phyloP scores from a whole-genome alignment of 495 filamentous ascomycete genomes.

The Neohortaea acidophila region DNA sequence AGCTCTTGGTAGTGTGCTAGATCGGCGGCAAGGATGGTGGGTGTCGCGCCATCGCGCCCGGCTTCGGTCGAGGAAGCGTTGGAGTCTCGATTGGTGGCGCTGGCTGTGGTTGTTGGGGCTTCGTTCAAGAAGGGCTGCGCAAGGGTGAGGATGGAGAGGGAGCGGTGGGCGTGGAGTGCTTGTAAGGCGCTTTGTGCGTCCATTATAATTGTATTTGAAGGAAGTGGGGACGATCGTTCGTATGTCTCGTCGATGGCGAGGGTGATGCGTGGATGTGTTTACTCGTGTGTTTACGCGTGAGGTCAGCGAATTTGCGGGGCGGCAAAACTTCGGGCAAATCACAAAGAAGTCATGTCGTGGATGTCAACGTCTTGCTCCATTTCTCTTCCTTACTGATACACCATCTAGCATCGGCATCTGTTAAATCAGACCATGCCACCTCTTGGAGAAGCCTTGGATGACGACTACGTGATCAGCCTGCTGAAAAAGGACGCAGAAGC shows the following conservation, averaged over 20 bases:
- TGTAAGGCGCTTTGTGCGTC: neutral
- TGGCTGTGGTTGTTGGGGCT: constrained; percentile 19
- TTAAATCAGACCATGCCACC: constrained; percentile 10
- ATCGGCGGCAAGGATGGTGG: constrained; percentile 65
- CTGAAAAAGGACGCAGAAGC: constrained; percentile 9
- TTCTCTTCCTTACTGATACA: too few relatives aligned
- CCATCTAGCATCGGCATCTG: too few relatives aligned
- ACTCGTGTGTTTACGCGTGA: neutral
- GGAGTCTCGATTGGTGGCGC: constrained; percentile 27
- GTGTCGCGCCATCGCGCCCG: constrained; percentile 48
- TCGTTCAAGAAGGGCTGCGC: constrained; percentile 10
- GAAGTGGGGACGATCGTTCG: too few relatives aligned
- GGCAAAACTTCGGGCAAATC: too few relatives aligned
- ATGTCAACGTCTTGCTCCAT: too few relatives aligned
- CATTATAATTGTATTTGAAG: neutral
- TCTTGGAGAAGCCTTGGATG: constrained; percentile 6
- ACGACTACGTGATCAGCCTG: constrained; percentile 12
- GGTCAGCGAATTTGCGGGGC: neutral
- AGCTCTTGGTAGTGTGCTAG: constrained; percentile 87
- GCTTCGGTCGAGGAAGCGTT: constrained; percentile 61
- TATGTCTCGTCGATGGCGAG: too few relatives aligned
- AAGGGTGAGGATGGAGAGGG: constrained; percentile 17
- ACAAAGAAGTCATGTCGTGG: too few relatives aligned
- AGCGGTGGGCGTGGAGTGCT: constrained; percentile 2
- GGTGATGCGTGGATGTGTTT: neutral